These are phyloP conservation scores for Priceomyces melissophilus DNA, from an alignment of 805 yeast species.

Conservation along the genomic window DNA sequence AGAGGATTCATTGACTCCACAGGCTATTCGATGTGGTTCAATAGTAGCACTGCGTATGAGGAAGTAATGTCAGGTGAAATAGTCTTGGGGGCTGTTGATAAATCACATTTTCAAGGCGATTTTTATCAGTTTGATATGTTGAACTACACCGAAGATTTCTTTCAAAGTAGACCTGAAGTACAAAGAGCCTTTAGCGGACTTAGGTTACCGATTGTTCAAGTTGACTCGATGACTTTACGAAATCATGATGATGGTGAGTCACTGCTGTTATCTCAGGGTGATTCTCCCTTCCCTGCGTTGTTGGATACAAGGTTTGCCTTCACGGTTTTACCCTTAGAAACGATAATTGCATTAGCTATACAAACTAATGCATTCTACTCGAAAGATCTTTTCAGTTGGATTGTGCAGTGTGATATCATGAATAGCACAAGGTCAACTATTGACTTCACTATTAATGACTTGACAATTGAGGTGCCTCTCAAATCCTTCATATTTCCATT, in stretches of 20 bases:
- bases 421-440: conserved; percentile 47
- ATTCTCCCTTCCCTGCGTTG: conserved; percentile 46
- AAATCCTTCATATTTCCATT: conserved; percentile 43
- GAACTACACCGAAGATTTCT: conserved; percentile 39
- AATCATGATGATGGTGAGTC: conserved; percentile 35
- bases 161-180: conserved; percentile 20
- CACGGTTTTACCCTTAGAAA: conserved; percentile 52
- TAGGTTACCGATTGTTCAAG: conserved; percentile 27
- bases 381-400: conserved; percentile 48
- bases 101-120: conserved; percentile 42
- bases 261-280: conserved; percentile 27
- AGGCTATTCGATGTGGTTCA: conserved; percentile 35
- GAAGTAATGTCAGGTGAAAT: conserved; percentile 26
- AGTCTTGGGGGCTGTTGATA: conserved; percentile 59
- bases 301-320: conserved; percentile 53
- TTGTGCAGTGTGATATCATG: conserved; percentile 55
- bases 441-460: conserved; percentile 50
- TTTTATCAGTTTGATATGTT: conserved; percentile 49
- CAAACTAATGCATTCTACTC: conserved; percentile 67
- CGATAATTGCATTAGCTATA: conserved; percentile 59
- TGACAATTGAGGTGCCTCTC: conserved; percentile 49
- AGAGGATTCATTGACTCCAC: conserved; percentile 21
- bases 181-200: conserved; percentile 11
- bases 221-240: conserved; percentile 21
- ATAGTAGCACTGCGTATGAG: conserved; percentile 9